Evolutionary conservation across 306 rosid genomes (phyloP).

Genomic region (Castanea crenata): DNA sequence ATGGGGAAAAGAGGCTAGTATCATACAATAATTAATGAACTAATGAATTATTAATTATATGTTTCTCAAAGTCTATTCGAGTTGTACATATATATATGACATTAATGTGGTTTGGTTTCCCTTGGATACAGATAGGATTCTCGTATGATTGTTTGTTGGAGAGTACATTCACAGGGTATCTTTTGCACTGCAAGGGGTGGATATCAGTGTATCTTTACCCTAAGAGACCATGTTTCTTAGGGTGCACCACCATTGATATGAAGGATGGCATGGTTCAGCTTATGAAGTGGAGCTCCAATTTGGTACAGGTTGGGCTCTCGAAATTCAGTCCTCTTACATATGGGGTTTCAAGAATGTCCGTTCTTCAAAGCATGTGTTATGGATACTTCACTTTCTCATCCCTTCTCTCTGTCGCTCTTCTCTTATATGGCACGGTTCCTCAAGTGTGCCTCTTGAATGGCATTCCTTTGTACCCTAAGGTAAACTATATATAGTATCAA

Average conservation of each 20-base stretch:
- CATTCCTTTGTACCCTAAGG: constrained; percentile 38
- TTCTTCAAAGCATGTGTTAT: constrained; percentile 1
- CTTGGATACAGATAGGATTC: constrained; percentile 31
- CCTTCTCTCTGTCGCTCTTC: constrained; percentile 18
- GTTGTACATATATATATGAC: no score
- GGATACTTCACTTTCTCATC: constrained; percentile 16
- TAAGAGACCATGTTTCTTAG: constrained; percentile 39
- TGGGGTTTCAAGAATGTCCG: constrained; percentile 33
- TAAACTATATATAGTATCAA: neutral
- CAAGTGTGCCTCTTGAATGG: constrained; percentile 43
- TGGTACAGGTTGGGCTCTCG: neutral
- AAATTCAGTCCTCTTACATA: constrained; percentile 35
- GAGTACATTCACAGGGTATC: constrained; percentile 35
- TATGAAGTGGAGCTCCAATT: neutral
- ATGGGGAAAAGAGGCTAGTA: constrained; percentile 49
- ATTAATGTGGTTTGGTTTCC: neutral
- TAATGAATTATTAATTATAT: no score
- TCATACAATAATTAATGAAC: neutral
- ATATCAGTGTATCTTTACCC: constrained; percentile 41
- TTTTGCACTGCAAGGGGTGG: constrained; percentile 42
- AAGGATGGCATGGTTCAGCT: constrained; percentile 38
- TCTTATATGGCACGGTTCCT: constrained; percentile 39
- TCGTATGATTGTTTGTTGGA: constrained; percentile 35
- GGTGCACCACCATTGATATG: constrained; percentile 41
- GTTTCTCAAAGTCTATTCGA: no score